These are phyloP conservation scores for Hordeum marinum DNA, from an alignment of 176 grass and related monocot genomes.

Conservation along the genomic window DNA sequence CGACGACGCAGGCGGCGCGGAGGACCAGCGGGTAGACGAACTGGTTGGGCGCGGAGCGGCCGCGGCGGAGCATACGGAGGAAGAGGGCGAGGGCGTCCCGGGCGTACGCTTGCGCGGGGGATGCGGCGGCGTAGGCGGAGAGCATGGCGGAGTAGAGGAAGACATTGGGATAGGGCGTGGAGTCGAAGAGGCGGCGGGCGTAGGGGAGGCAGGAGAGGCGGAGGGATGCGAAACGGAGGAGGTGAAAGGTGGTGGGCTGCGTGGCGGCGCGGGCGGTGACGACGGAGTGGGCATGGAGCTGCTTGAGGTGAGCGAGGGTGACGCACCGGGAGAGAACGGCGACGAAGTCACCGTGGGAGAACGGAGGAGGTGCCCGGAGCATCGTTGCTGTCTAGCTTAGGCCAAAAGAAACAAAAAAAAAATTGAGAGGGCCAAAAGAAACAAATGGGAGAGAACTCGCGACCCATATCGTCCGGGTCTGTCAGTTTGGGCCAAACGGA, in stretches of 20 bases:
- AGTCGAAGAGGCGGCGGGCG: slow-evolving; percentile 72
- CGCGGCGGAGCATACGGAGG: slow-evolving; percentile 53
- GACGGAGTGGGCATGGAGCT: slow-evolving; percentile 67
- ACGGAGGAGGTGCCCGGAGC: slow-evolving; percentile 30
- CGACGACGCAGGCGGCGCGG: slow-evolving; percentile 42
- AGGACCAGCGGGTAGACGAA: slow-evolving; percentile 77
- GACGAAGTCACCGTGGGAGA: slow-evolving; percentile 45
- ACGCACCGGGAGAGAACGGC: slow-evolving; percentile 54
- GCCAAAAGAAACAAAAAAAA: too few relatives aligned
- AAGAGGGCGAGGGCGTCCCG: slow-evolving; percentile 49
- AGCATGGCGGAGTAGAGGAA: slow-evolving; percentile 87
- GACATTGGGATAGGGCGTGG: slow-evolving; percentile 51
- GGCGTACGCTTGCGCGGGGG: background rate
- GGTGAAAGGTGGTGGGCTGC: slow-evolving; percentile 75
- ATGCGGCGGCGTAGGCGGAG: slow-evolving; percentile 45
- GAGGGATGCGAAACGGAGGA: slow-evolving; percentile 64
- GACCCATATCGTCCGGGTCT: too few relatives aligned
- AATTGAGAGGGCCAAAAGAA: too few relatives aligned
- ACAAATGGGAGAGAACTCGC: too few relatives aligned
- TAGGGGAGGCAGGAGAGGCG: slow-evolving; percentile 57
- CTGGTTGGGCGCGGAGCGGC: slow-evolving; percentile 52
- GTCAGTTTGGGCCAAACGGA: too few relatives aligned
- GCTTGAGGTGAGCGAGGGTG: slow-evolving; percentile 53
- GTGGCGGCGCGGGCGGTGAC: slow-evolving; percentile 42
- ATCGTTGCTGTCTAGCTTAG: too few relatives aligned